phyloP scores from a whole-genome alignment of 805 yeast species.

The Geotrichum ghanense region DNA sequence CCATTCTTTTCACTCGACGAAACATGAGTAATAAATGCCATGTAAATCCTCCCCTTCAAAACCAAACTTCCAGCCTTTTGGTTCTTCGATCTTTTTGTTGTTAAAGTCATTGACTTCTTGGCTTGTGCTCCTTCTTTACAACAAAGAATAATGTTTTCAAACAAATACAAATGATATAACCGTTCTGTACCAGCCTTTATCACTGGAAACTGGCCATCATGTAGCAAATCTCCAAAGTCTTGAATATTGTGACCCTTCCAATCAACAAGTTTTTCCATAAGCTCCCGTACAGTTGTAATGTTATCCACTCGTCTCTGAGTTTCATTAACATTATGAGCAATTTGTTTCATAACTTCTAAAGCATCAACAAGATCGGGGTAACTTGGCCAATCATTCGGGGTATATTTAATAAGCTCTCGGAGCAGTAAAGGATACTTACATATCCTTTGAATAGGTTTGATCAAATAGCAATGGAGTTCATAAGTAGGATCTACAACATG shows the following conservation, averaged over 20 bases:
- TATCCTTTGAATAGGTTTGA: conserved; percentile 93
- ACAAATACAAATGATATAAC: conserved; percentile 81
- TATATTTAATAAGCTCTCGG: conserved; percentile 53
- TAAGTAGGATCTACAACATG: conserved; percentile 67
- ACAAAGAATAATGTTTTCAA: conserved; percentile 56
- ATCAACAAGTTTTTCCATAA: conserved; percentile 66
- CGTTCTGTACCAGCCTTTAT: conserved; percentile 49
- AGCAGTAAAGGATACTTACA: conserved; percentile 86
- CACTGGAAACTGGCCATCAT: conserved; percentile 50
- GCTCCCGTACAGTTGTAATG: conserved; percentile 52
- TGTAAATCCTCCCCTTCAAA: conserved; percentile 72
- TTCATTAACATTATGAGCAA: conserved; percentile 83
- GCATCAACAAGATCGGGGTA: conserved; percentile 65
- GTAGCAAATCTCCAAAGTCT: conserved; percentile 76
- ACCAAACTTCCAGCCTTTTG: conserved; percentile 30
- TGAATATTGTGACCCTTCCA: conserved; percentile 83
- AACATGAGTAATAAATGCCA: conserved; percentile 50
- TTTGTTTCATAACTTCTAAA: conserved; percentile 61
- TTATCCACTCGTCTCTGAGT: conserved; percentile 90
- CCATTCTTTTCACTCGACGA: conserved; percentile 18
- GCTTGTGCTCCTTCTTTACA: conserved; percentile 46
- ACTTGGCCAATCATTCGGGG: conserved; percentile 40
- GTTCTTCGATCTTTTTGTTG: conserved; percentile 33
- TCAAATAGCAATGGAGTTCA: conserved; percentile 78
- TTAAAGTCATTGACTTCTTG: conserved; percentile 35